Evolutionary conservation across 345 rosid species (phyloP).

Genomic region (Jatropha curcas): DNA sequence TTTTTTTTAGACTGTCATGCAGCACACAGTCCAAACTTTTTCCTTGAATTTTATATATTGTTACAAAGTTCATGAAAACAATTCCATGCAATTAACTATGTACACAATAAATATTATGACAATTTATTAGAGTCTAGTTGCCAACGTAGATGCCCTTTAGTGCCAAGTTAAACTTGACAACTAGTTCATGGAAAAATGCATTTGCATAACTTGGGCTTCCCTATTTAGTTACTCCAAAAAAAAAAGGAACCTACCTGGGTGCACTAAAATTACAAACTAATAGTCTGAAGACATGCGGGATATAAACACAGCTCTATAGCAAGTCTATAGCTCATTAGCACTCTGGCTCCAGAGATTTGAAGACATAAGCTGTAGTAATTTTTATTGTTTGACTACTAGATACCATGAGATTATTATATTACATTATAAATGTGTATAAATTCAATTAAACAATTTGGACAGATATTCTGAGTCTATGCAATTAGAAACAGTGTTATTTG

Average conservation of each 20-base stretch:
- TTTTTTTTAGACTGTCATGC: neutral
- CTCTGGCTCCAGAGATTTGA: no score
- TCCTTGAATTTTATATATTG: neutral
- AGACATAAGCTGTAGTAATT: neutral
- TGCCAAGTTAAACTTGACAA: no score
- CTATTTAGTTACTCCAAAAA: neutral
- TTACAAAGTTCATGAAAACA: neutral
- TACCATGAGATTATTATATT: no score
- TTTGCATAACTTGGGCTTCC: neutral
- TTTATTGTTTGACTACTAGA: neutral
- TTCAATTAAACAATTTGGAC: neutral
- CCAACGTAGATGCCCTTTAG: no score
- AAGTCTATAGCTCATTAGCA: neutral
- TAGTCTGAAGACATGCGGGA: neutral
- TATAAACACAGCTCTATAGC: neutral
- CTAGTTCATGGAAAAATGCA: no score
- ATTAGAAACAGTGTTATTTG: neutral
- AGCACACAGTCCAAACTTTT: no score
- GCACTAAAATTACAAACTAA: neutral
- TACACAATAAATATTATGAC: no score
- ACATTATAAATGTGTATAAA: no score
- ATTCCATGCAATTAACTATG: neutral
- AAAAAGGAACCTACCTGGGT: neutral
- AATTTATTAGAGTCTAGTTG: no score
- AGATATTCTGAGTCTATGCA: conserved; percentile 9